These are phyloP conservation scores for Rhizopogon rudus DNA, from an alignment of 768 basidiomycete species.

Conservation along the genomic window DNA sequence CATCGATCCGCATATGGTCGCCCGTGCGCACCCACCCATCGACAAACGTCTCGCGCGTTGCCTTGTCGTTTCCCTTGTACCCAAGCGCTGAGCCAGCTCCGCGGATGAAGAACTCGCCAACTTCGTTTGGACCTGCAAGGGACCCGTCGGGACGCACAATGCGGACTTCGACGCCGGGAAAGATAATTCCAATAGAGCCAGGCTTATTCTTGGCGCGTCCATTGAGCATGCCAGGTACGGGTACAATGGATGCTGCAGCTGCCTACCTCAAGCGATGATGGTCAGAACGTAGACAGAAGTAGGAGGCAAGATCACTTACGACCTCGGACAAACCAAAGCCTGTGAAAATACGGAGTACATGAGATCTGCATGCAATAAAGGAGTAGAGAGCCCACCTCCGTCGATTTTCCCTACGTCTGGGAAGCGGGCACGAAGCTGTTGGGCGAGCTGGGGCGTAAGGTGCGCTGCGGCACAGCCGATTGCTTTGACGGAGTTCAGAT, in stretches of 20 bases:
- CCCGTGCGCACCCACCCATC: constrained; percentile 78
- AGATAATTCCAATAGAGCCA: constrained; percentile 47
- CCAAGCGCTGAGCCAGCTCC: too few relatives aligned
- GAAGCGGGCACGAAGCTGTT: constrained; percentile 28
- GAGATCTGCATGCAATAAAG: not conserved
- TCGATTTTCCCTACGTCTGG: constrained; percentile 22
- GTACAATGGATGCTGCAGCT: constrained; percentile 30
- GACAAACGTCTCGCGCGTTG: not conserved
- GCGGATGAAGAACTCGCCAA: too few relatives aligned
- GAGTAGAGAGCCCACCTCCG: constrained; percentile 34
- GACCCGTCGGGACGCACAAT: too few relatives aligned
- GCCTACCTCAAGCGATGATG: not conserved
- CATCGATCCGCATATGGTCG: constrained; percentile 59
- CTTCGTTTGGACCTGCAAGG: too few relatives aligned
- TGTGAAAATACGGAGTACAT: constrained; percentile 12
- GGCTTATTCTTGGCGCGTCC: constrained; percentile 29
- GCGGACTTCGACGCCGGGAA: constrained; percentile 28
- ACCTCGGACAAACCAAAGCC: constrained; percentile 62
- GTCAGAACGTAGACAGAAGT: not conserved
- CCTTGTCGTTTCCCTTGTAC: too few relatives aligned
- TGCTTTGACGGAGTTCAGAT: constrained; percentile 40
- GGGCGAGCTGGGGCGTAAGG: constrained; percentile 45
- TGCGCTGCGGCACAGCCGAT: constrained; percentile 53
- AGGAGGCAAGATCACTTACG: constrained; percentile 28
- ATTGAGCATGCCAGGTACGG: constrained; percentile 34